A percentile compares a stretch with the other conserved stretches of the same genome.
phyloP scores from a whole-genome alignment of 2,329 filamentous ascomycete species.

The Fusarium tuaranense region DNA sequence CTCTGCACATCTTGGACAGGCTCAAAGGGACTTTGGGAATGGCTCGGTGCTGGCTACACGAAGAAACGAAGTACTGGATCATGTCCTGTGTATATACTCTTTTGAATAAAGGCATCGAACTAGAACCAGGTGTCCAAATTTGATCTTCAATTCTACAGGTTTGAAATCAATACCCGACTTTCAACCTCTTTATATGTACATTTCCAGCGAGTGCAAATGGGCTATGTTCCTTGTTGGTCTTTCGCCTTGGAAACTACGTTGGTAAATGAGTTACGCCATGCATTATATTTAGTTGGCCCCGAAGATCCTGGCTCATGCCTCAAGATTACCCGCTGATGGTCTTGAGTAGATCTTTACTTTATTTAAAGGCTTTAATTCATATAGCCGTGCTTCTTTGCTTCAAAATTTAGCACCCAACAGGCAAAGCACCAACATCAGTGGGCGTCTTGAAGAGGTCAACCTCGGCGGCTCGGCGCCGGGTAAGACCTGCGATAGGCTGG shows the following conservation, averaged over 20 bases:
- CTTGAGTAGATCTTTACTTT: background rate
- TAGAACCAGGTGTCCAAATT: background rate
- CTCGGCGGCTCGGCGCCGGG: slow-evolving; percentile 57
- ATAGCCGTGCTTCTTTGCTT: background rate
- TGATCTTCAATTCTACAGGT: background rate
- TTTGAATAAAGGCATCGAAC: background rate
- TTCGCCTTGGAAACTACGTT: background rate
- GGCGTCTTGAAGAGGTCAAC: slow-evolving; percentile 48
- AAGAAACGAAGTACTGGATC: background rate
- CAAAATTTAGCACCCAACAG: slow-evolving; percentile 15
- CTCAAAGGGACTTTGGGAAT: background rate
- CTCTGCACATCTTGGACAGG: background rate
- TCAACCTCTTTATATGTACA: too few relatives aligned
- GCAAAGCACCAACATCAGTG: slow-evolving; percentile 19
- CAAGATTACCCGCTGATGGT: background rate
- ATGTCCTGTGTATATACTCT: background rate
- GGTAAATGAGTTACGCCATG: background rate
- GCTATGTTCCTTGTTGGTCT: too few relatives aligned
- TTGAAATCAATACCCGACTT: background rate
- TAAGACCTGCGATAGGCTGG: slow-evolving; percentile 55
- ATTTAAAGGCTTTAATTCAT: background rate
- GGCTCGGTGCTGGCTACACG: background rate
- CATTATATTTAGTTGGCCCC: background rate
- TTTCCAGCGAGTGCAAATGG: too few relatives aligned
- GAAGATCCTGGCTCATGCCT: background rate